Evolutionary conservation across 768 basidiomycete genomes (phyloP), one percentile per base, ranked within the genome.

Genomic region (Boletus pseudopeckii): DNA sequence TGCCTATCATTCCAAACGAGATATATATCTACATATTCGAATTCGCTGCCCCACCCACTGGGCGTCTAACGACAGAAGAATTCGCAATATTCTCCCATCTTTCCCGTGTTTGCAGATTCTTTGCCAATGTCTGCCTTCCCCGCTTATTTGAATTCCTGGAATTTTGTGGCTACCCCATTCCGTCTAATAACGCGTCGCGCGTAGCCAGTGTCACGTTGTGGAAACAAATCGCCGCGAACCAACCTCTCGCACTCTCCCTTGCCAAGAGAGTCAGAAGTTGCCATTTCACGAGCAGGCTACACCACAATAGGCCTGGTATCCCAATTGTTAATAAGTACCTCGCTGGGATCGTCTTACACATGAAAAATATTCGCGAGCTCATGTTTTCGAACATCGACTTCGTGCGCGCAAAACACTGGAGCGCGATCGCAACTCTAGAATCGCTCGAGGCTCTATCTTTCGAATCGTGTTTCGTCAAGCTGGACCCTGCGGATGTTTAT

Each of bases 101-200:
- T 24, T 73, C 74, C 7, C 64, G 64, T 33, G 74, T 76, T 34
- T 80, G 79, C 54, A 71, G 71, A 14, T 72, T 75, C 54, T 80
- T 80, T 48, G 72, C 68, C 48, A 69, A 71, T 8, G 18, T 71
- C 2, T 64, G 70, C n/a, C 58, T 76, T 11, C 74, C 77, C 1
- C 74, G 73, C 30, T 60, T 78, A 7, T 79, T 75, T 56, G 64
- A 71, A 28, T 61, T 58, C 4, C 17, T 80, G 15, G 42, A 56
- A 4, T 54, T 63, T 41, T 55, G 42, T 17, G 56, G 60, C 4
- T 36, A 22, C 54, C 5, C 7, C 20, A 4, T 10, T 15, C n/a
- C 24, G 24, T 5, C 6, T 26, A 6, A 38, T 42, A 39, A 36
- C 9, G n/a, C 48, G 3, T 46, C 54, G 3, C 60, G 41, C 45